Evolutionary conservation across 371 early-diverging fungal species (phyloP), one percentile per base, ranked within the genome.

Genomic region (Rhizopus sp.): DNA sequence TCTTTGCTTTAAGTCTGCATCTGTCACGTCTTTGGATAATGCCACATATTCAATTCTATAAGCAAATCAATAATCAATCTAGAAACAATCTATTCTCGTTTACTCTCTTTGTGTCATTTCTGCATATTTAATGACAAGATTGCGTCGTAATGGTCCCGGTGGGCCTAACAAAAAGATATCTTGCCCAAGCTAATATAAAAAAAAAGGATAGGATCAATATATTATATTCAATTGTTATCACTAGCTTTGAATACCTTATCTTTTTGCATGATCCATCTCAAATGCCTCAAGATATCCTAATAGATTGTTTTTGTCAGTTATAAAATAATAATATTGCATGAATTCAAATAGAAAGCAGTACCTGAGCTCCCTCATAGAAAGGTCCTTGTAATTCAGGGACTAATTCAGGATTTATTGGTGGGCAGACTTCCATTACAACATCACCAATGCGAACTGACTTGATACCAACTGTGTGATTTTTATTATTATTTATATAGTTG

Each of bases 111-210:
- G 71, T 15, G 79, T 84, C 81, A 92, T 72, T 62, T 89, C 83
- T 6, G 88, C 86, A 73, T 89, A 92, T 72, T 85, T 85, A 78
- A 88, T 78, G 1, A 87, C 84, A 31, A 92, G 68, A 15, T 80
- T 71, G 39, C 91, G 82, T 53, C 88, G 88, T 34, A 88, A 74
- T 33, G 83, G 82, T 8, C 90, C 91, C 9, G 92, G 92, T 44
- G 89, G 89, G 70, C 92, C 93, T 33, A 91, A 79, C 53, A 93
- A 78, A 63, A 93, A 92, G 60, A 91, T 87, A 63, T 93, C 93
- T 81, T 93, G 93, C 5, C 88, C 82, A 17, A 93, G 76, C 77
- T 75, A 68, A 32, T 10, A 17, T n/a, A n/a, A n/a, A n/a, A n/a
- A n/a, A n/a, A 12, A 7, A 38, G 8, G 29, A 42, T 30, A 3